Conservation (phyloP, 345 rosid species). For the Orychophragmus violaceus region DNA sequence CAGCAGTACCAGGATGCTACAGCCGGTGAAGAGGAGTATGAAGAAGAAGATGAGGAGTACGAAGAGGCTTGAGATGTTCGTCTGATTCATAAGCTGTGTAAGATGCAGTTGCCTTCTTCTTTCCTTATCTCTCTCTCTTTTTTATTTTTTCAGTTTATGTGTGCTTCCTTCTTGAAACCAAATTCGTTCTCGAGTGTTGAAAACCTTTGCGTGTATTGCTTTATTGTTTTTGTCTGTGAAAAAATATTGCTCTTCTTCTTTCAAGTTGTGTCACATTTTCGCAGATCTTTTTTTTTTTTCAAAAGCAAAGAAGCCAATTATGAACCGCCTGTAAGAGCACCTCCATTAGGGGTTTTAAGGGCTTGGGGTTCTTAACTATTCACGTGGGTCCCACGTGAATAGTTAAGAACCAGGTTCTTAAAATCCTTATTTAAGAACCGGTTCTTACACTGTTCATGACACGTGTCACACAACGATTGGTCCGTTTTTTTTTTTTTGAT, state of each 20-base stretch:
- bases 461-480: no score
- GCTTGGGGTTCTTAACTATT: no score
- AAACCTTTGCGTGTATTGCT: constrained; percentile 27
- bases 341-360: no score
- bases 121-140: not conserved
- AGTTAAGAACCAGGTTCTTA: no score
- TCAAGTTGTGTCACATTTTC: not conserved
- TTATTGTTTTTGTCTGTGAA: constrained; percentile 27
- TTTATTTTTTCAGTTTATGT: not conserved
- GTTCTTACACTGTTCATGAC: no score
- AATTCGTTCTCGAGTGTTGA: constrained; percentile 16
- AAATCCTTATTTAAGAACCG: no score
- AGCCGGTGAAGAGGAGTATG: constrained; percentile 34
- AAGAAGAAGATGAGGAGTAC: constrained; percentile 30
- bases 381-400: no score
- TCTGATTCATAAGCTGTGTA: constrained; percentile 21
- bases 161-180: constrained; percentile 19
- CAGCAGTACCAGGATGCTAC: constrained; percentile 45
- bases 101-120: constrained; percentile 19
- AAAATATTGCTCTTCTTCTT: constrained; percentile 21
- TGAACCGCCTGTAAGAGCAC: no score
- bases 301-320: no score
- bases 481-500: no score
- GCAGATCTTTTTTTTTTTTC: not conserved
- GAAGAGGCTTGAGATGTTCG: constrained; percentile 12